Base-by-base conservation (phyloP, 106 monocot genomes). In the Apostasia shenzhenica region DNA sequence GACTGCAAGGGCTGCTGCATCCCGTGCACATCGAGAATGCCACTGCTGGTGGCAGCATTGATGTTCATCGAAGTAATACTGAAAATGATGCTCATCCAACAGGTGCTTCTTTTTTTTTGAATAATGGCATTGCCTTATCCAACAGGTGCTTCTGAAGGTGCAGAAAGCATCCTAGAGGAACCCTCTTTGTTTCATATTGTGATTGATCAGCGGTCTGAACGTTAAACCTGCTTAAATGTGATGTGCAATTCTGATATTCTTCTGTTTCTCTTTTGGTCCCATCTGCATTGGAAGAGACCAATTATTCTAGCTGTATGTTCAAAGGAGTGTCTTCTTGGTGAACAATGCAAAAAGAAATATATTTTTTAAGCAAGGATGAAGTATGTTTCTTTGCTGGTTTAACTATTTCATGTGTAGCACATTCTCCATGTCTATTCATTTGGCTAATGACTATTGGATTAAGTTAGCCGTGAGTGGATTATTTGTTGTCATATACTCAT, bases 1-100 rank as follows among this genome's bases (percentile, higher is more conserved):
- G 93, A 49, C 38, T 93, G 62, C 93, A 86, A 54, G 93, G 83
- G 0, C 75, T 93, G 45, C 79, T 86, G 14, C 75, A 77, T 42
- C 86, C 86, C 1, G 71, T 78, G 12, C 72, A 67, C 4, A 41
- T 75, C 0, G 82, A 75, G 47, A 66, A 66, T 58, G 77, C 51
- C 40, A 45, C 2, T 42, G 62, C 58, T 13, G 73, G 56, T 6
- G 39, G 39, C 9, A 49, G 48, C 1, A 14, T 52, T 9, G 75
- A 54, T 9, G 54, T 56, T 6, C 68, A 39, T 13, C 44, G 65
- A n/a, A 52, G 10, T 0, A 67, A 10, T 3, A 14, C 60, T 8
- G 80, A 80, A 46, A 80, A 59, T 62, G 80, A 78, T 55, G 26
- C 64, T 2, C 67, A 73, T 53, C 37, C 67, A 2, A 12, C 75